Percentiles rank a stretch among this genome's conserved stretches.
Evolutionary conservation across 108 stramenopile genomes (phyloP).

Genomic region (Aurantiochytrium sp.): DNA sequence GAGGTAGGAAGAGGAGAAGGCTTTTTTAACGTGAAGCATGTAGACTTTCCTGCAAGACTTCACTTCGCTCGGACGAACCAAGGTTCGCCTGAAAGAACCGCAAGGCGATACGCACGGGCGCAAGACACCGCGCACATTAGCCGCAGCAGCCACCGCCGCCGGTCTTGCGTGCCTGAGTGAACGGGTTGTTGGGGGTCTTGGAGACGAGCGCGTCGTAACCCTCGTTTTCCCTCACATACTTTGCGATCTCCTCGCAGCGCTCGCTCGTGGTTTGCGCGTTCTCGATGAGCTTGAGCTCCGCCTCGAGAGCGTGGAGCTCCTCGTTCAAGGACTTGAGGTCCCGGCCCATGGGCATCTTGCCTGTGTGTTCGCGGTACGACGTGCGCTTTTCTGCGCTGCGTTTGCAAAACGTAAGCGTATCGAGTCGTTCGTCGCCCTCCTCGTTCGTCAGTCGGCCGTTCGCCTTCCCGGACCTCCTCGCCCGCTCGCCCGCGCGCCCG

Average conservation of each 20-base stretch:
- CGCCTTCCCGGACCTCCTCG: not conserved
- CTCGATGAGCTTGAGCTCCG: not conserved
- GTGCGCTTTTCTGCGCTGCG: too few species aligned
- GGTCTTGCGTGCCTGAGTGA: not conserved
- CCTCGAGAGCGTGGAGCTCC: not conserved
- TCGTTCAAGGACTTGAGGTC: constrained; percentile 15
- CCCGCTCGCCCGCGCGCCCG: not conserved
- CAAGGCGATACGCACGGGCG: not conserved
- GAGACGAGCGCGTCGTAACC: not conserved
- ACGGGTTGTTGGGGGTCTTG: constrained; percentile 3
- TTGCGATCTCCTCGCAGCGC: constrained; percentile 12
- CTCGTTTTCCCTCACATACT: constrained; percentile 12
- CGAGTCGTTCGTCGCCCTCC: too few species aligned
- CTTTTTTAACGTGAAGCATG: too few species aligned
- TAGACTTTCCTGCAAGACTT: too few species aligned
- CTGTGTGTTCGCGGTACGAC: not conserved
- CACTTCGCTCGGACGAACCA: too few species aligned
- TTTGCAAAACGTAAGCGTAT: too few species aligned
- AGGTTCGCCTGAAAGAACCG: too few species aligned
- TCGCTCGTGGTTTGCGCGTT: not conserved
- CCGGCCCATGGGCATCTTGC: not conserved
- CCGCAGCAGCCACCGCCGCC: not conserved
- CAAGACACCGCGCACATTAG: not conserved
- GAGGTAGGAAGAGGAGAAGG: too few species aligned
- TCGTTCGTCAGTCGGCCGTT: not conserved